Evolutionary conservation across 2,329 filamentous ascomycete species (phyloP).

Genomic region (Botrytis paeoniae): DNA sequence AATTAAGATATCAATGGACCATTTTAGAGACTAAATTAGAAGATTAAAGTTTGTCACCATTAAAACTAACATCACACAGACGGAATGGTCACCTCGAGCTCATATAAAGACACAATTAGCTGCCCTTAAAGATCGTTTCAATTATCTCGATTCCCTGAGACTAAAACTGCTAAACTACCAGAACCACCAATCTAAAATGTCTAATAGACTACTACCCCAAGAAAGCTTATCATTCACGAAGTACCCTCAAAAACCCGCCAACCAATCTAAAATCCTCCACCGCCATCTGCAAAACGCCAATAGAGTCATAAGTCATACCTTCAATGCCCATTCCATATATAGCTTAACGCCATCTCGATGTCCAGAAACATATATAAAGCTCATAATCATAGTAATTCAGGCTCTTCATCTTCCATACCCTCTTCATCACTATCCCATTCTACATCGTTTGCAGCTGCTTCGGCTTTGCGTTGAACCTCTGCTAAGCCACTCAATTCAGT

Average conservation of each 20-base stretch:
- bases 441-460: conserved; percentile 48
- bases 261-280: conserved; percentile 1
- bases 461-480: conserved; percentile 63
- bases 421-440: conserved; percentile 60
- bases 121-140: background rate
- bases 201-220: background rate
- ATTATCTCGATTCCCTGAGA: background rate
- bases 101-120: background rate
- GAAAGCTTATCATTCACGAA: background rate
- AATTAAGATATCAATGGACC: background rate
- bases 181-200: background rate
- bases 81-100: background rate
- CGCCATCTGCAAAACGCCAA: conserved; percentile 13
- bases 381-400: conserved; percentile 32
- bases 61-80: background rate
- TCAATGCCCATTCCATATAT: background rate
- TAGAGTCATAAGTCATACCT: background rate
- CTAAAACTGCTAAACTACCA: background rate
- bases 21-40: background rate
- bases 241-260: background rate
- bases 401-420: conserved; percentile 53
- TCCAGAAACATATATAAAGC: background rate
- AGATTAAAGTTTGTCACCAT: background rate
- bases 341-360: conserved; percentile 15
- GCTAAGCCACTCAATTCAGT: conserved; percentile 71